Percentiles rank a stretch among this genome's conserved stretches.
These are phyloP conservation scores for Fraxinus anomala DNA, from an alignment of 257 asterid genomes.

Conservation along the genomic window DNA sequence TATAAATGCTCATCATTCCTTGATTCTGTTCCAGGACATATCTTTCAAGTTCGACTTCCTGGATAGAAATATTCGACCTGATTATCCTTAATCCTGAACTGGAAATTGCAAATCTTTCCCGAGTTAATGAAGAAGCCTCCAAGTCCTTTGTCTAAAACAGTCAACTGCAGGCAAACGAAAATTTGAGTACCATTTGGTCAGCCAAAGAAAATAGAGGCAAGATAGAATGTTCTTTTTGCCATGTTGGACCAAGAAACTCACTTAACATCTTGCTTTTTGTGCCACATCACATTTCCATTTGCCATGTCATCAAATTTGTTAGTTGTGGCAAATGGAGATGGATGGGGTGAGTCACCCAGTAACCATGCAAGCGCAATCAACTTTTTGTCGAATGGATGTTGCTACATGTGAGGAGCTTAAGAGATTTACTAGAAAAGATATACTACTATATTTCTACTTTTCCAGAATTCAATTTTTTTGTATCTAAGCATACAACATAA, in stretches of 20 bases:
- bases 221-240: background rate
- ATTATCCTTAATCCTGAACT: conserved; percentile 78
- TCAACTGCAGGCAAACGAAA: conserved; percentile 52
- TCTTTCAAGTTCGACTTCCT: conserved; percentile 49
- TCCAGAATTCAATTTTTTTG: background rate
- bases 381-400: background rate
- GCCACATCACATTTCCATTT: background rate
- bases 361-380: background rate
- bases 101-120: conserved; percentile 60
- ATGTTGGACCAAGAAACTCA: background rate
- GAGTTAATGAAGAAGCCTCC: conserved; percentile 39
- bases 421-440: background rate
- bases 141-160: conserved; percentile 58
- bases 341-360: background rate
- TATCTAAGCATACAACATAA: background rate
- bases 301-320: background rate
- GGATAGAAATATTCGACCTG: conserved; percentile 76
- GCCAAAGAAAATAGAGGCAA: background rate
- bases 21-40: background rate
- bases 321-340: background rate
- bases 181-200: conserved; percentile 13
- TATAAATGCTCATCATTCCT: background rate
- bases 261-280: background rate
- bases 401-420: background rate
- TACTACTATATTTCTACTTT: background rate